Evolutionary conservation across 768 basidiomycete species (phyloP).

Genomic region (Cystobasidium ongulense): DNA sequence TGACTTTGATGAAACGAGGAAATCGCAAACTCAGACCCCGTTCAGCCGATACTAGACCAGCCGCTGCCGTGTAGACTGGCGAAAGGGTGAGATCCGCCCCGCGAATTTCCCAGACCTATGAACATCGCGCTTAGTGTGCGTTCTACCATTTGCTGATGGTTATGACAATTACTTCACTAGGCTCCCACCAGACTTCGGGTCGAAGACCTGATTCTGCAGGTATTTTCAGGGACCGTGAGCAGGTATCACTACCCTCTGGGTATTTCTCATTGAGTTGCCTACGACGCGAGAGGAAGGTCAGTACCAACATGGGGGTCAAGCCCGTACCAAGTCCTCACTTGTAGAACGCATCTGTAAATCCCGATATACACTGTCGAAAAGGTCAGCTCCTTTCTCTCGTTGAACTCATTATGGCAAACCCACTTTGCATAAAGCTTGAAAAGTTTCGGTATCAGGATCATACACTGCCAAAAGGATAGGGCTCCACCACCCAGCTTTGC

Average conservation of each 20-base stretch:
- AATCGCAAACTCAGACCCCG: constrained; percentile 78
- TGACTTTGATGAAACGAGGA: constrained; percentile 64
- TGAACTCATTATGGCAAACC: constrained; percentile 29
- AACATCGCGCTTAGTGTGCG: constrained; percentile 56
- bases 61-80: constrained; percentile 72
- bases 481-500: constrained; percentile 87
- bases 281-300: constrained; percentile 37
- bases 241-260: constrained; percentile 56
- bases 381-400: constrained; percentile 46
- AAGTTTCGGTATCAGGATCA: constrained; percentile 50
- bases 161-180: constrained; percentile 43
- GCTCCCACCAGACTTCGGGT: constrained; percentile 49
- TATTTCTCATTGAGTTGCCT: constrained; percentile 63
- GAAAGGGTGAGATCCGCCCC: constrained; percentile 52
- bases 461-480: constrained; percentile 73
- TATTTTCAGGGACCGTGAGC: constrained; percentile 1
- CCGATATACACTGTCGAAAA: constrained; percentile 84
- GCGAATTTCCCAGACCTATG: constrained; percentile 77
- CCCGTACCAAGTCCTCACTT: constrained; percentile 54
- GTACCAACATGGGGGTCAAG: too few relatives aligned
- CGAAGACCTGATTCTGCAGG: constrained; percentile 39
- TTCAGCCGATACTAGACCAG: constrained; percentile 54
- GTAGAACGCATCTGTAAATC: constrained; percentile 80
- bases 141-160: background rate
- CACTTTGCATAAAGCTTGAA: constrained; percentile 29